Percentiles rank a stretch among this genome's conserved stretches.
These are phyloP conservation scores for Gamsiella multidivaricata DNA, from an alignment of 192 early-diverging fungal species.

Conservation along the genomic window DNA sequence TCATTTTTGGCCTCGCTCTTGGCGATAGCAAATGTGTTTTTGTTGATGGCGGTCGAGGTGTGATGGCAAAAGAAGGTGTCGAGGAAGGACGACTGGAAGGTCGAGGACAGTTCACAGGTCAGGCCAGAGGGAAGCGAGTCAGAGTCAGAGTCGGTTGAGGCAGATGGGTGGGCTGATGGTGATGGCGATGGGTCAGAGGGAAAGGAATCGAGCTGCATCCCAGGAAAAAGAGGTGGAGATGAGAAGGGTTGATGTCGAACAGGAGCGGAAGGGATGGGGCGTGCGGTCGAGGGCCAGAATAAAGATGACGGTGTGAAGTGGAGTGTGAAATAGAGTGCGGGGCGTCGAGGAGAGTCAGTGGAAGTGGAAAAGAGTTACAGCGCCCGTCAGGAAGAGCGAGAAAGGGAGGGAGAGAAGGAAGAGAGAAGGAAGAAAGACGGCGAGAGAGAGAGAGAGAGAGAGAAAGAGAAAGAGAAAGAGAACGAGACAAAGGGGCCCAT, in stretches of 20 bases:
- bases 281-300: not conserved
- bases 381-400: constrained; percentile 3
- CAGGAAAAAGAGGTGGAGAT: constrained; percentile 3
- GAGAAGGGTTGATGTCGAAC: not conserved
- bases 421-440: not conserved
- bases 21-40: not conserved
- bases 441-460: constrained; percentile 1
- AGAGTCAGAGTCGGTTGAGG: not conserved
- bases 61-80: constrained; percentile 1
- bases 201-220: constrained; percentile 32
- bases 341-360: not conserved
- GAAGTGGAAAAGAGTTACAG: not conserved
- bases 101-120: constrained; percentile 11
- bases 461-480: constrained; percentile 1
- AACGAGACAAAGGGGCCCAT: not conserved
- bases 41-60: constrained; percentile 9
- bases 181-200: constrained; percentile 20
- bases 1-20: constrained; percentile 1
- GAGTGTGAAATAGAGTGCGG: not conserved
- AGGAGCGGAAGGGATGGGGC: not conserved
- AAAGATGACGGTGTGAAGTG: not conserved
- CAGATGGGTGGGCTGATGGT: not conserved
- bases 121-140: too few species aligned
- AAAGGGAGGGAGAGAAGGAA: not conserved
- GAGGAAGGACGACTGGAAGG: constrained; percentile 8